Conservation (phyloP, 257 asterid species). For the Prunella vulgaris region DNA sequence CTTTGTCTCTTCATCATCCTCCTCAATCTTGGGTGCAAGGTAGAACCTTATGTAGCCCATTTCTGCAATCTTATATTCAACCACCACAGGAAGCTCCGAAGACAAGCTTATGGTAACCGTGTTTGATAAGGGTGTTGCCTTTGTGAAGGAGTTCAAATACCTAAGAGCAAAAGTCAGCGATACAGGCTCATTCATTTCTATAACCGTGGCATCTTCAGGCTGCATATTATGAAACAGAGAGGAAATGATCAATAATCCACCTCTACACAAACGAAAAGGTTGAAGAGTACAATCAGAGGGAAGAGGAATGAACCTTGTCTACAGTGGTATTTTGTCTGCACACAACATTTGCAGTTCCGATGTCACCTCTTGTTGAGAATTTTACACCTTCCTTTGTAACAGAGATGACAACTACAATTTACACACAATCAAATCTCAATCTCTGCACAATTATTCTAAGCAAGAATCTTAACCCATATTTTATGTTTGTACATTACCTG, state of each 20-base stretch:
- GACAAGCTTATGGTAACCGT: conserved; percentile 75
- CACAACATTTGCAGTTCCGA: conserved; percentile 77
- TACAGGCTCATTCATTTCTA: conserved; percentile 90
- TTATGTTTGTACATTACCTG: conserved; percentile 25
- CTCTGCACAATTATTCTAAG: neutral
- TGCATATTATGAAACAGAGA: conserved; percentile 17
- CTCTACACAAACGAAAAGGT: neutral
- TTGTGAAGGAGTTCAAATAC: conserved; percentile 74
- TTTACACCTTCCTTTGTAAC: conserved; percentile 96
- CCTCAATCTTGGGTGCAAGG: conserved; percentile 90
- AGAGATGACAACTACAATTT: conserved; percentile 74
- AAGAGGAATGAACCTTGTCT: conserved; percentile 52
- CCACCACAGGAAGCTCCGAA: conserved; percentile 82
- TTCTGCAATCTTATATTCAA: conserved; percentile 91
- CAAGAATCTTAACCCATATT: neutral
- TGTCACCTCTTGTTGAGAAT: conserved; percentile 92
- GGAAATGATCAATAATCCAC: neutral
- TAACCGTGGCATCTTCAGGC: conserved; percentile 79
- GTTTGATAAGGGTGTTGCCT: conserved; percentile 69
- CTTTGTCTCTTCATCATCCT: conserved; percentile 68
- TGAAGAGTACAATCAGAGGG: neutral
- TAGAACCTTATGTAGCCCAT: conserved; percentile 85
- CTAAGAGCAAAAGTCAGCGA: conserved; percentile 73
- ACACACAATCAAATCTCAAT: neutral
- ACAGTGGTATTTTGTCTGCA: conserved; percentile 90